Percentiles rank a stretch among this genome's conserved stretches.
Conservation (phyloP, 345 rosid species). For the Eucalyptus pumila region DNA sequence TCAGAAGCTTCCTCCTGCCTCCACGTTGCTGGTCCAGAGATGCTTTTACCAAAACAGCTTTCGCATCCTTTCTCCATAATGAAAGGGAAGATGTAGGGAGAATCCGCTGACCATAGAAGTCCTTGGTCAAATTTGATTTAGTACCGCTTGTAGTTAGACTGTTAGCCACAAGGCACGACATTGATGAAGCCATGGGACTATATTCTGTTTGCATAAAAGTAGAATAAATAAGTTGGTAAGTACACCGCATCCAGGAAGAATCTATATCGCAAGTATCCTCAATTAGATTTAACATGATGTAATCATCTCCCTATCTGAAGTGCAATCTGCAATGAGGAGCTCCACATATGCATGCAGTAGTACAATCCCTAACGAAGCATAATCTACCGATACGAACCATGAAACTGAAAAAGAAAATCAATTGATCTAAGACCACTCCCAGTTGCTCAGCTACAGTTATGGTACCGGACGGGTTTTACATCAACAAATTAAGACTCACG, state of each 20-base stretch:
- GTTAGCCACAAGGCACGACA: constrained; percentile 63
- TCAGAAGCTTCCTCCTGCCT: constrained; percentile 70
- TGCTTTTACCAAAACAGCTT: constrained; percentile 27
- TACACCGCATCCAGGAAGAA: neutral
- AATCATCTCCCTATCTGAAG: neutral
- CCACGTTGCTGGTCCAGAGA: constrained; percentile 36
- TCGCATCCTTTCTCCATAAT: constrained; percentile 18
- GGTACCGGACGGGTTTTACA: neutral
- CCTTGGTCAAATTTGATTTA: constrained; percentile 22
- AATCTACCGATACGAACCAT: neutral
- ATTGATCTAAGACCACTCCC: neutral
- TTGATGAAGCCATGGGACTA: constrained; percentile 52
- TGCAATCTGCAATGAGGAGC: neutral
- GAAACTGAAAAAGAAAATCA: neutral
- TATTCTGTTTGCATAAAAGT: neutral
- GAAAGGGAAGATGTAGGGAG: constrained; percentile 15
- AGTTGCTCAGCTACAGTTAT: neutral
- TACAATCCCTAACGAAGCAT: neutral
- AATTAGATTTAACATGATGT: neutral
- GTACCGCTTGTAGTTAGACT: constrained; percentile 23
- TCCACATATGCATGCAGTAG: neutral
- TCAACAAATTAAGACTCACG: neutral
- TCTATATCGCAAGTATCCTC: neutral
- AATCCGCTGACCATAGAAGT: constrained; percentile 18
- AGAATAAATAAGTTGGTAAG: neutral